Percentiles rank a stretch among this genome's conserved stretches.
Conservation (phyloP, 2,329 filamentous ascomycete species). For the Aspergillus sergii region DNA sequence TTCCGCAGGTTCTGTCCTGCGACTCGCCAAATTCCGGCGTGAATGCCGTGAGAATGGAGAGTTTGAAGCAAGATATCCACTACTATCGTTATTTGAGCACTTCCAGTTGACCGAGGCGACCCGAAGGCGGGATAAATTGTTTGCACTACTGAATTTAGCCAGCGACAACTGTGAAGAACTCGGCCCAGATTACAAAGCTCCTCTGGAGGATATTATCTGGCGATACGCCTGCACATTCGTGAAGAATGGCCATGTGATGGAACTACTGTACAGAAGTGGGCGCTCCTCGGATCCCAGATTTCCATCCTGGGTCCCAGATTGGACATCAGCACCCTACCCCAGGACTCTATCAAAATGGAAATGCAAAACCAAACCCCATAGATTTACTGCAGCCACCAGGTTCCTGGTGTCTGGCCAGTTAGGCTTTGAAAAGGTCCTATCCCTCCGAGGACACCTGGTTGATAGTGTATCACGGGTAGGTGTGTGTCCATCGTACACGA, state of each 20-base stretch:
- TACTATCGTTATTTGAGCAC: neutral
- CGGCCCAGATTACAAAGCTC: neutral
- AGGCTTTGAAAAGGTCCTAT: neutral
- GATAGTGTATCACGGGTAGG: neutral
- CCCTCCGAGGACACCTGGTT: neutral
- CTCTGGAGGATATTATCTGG: neutral
- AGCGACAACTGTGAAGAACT: neutral
- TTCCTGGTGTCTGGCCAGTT: no score
- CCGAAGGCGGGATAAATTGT: neutral
- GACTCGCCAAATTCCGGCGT: neutral
- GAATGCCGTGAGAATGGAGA: neutral
- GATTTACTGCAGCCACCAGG: neutral
- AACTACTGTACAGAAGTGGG: neutral
- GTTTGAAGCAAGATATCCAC: neutral
- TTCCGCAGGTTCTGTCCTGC: neutral
- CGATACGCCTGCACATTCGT: neutral
- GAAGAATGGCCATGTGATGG: neutral
- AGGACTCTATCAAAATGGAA: neutral
- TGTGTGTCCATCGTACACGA: neutral
- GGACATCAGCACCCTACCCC: neutral
- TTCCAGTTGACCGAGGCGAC: neutral
- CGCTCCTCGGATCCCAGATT: neutral
- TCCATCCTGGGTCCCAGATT: neutral
- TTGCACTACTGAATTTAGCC: neutral
- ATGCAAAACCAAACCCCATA: neutral